Conservation (phyloP, 1,284 basidiomycete genomes). For the Austroboletus novae-zelandiae region DNA sequence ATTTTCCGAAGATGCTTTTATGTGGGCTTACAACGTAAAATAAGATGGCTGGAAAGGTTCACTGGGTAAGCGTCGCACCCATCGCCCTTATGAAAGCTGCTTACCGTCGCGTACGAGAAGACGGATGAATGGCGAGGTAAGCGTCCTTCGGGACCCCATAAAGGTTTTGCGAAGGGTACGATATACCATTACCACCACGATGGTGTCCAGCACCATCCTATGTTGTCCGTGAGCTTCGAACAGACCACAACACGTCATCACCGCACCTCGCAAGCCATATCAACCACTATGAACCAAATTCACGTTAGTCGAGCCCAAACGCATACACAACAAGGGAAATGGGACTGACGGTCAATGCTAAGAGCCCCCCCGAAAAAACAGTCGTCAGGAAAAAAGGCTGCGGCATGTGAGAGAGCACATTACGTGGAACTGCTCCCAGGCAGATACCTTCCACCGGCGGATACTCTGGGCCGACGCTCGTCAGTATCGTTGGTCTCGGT, state of each 20-base stretch:
- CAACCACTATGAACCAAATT: conserved; percentile 5
- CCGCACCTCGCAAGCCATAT: conserved; percentile 8
- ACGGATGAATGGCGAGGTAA: conserved; percentile 3
- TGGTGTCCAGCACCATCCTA: conserved; percentile 12
- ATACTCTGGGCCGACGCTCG: background rate
- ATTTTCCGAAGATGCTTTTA: background rate
- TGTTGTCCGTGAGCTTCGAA: background rate
- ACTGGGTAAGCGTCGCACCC: background rate
- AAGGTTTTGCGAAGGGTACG: conserved; percentile 4
- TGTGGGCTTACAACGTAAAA: conserved; percentile 9
- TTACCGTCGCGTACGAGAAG: conserved; percentile 13
- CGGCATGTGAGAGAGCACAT: background rate
- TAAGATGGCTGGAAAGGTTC: background rate
- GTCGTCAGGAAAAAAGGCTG: background rate
- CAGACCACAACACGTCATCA: background rate
- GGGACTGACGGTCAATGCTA: conserved; percentile 4
- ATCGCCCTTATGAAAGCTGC: background rate
- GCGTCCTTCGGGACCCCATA: background rate
- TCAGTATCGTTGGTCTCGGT: background rate
- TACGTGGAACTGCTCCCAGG: conserved; percentile 2
- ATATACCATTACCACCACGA: conserved; percentile 6
- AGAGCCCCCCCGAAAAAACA: background rate
- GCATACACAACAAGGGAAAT: background rate
- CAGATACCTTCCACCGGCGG: conserved; percentile 3
- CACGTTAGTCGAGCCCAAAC: background rate